Conservation (phyloP, 257 asterid genomes). For the Misopates orontium region DNA sequence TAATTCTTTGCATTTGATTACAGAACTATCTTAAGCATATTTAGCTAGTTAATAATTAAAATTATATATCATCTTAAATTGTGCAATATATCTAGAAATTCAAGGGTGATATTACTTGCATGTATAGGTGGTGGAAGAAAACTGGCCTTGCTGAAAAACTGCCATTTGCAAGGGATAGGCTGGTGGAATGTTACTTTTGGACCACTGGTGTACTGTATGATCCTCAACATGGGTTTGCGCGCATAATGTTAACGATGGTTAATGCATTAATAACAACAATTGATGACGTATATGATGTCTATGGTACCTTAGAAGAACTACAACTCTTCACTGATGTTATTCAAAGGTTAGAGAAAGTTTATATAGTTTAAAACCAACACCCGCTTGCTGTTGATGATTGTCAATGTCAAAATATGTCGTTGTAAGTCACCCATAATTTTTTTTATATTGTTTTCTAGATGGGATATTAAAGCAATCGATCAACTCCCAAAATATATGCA, state of each 20-base stretch:
- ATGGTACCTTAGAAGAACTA: conserved; percentile 46
- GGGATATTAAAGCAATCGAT: conserved; percentile 30
- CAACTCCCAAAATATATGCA: conserved; percentile 45
- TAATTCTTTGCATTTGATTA: too few species aligned
- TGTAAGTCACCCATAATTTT: not conserved
- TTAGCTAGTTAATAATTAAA: too few species aligned
- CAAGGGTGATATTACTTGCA: too few species aligned
- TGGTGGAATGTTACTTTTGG: conserved; percentile 51
- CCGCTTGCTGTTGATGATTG: too few species aligned
- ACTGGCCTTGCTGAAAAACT: conserved; percentile 40
- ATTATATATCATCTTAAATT: not conserved
- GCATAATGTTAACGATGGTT: conserved; percentile 33
- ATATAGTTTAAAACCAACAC: too few species aligned
- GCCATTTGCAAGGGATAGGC: conserved; percentile 55
- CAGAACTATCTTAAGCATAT: too few species aligned
- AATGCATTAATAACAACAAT: conserved; percentile 30
- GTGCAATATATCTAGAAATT: not conserved
- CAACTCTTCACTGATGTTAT: conserved; percentile 36
- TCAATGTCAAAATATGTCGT: too few species aligned
- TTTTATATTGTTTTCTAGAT: conserved; percentile 9
- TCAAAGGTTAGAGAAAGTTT: conserved; percentile 32
- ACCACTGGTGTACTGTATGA: conserved; percentile 27
- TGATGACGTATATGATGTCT: conserved; percentile 42
- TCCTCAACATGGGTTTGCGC: conserved; percentile 28
- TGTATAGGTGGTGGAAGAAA: conserved; percentile 60